Evolutionary conservation across 805 yeast genomes (phyloP), one percentile per base, ranked within the genome.

Genomic region (Pichia californica): DNA sequence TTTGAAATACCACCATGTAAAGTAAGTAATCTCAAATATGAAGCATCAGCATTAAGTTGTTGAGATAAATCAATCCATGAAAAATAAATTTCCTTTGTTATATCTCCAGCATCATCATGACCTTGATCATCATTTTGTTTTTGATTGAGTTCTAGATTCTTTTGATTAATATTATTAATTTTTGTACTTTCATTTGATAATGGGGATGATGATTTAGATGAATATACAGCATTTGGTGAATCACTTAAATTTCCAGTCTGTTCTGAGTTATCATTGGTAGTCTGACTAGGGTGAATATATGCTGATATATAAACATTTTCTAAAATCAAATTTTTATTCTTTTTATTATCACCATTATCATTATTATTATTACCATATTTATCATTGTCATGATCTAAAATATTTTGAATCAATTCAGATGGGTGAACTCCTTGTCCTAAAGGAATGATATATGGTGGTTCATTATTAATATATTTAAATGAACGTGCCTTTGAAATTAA

Each of bases 31-130:
- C 67, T 38, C 65, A 72, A 41, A 59, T 60, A 36, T 54, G 61
- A 36, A 57, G 71, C 56, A 64, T 64, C 56, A 50, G 63, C 61
- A 49, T 70, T 72, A 34, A 62, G 23, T 36, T 64, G 68, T 29
- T 65, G 68, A 13, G 66, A 58, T 33, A 65, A 43, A 49, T 64
- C 68, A 38, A 54, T 50, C 68, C 67, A 64, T 30, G 66, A 59
- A 43, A 57, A 62, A 61, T 64, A 63, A 28, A 61, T 52, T 5
- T 55, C 58, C 14, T 44, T 44, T 23, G 30, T 20, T 10, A 31
- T n/a, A 10, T 38, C 25, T n/a, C n/a, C n/a, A n/a, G n/a, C n/a
- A n/a, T n/a, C n/a, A n/a, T n/a, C n/a, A n/a, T n/a, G n/a, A n/a
- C n/a, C n/a, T n/a, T n/a, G n/a, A n/a, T n/a, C n/a, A n/a, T n/a